phyloP scores from a whole-genome alignment of 1,284 basidiomycete species.

The Boletus nobilissimus region DNA sequence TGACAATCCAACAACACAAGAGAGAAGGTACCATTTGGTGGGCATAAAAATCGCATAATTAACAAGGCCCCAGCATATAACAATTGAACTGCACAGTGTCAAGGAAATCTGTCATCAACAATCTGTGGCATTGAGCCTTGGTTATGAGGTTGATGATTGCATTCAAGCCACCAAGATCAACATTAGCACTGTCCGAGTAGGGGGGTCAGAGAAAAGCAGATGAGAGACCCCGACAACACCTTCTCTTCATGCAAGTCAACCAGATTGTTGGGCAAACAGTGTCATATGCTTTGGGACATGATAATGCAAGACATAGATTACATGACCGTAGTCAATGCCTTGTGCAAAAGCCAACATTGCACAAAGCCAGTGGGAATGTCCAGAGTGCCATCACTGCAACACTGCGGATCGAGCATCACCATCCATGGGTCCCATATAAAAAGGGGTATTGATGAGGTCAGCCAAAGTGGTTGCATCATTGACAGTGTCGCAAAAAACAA shows the following conservation, averaged over 20 bases:
- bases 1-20: too few relatives aligned
- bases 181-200: background rate
- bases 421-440: background rate
- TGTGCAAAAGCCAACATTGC: slow-evolving; percentile 16
- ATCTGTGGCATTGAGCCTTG: background rate
- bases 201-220: background rate
- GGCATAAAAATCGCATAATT: background rate
- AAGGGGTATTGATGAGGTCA: background rate
- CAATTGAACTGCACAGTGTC: background rate
- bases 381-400: background rate
- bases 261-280: slow-evolving; percentile 22
- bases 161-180: background rate
- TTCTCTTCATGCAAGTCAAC: background rate
- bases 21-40: too few relatives aligned
- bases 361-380: slow-evolving; percentile 13
- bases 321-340: slow-evolving; percentile 21
- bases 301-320: slow-evolving; percentile 21
- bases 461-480: background rate
- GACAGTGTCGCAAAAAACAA: background rate
- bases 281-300: slow-evolving; percentile 15
- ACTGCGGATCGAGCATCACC: background rate
- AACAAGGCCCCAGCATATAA: background rate
- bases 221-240: background rate
- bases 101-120: background rate
- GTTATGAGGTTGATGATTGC: background rate